phyloP scores from a whole-genome alignment of 345 rosid genomes.

The Odontarrhena argentea region DNA sequence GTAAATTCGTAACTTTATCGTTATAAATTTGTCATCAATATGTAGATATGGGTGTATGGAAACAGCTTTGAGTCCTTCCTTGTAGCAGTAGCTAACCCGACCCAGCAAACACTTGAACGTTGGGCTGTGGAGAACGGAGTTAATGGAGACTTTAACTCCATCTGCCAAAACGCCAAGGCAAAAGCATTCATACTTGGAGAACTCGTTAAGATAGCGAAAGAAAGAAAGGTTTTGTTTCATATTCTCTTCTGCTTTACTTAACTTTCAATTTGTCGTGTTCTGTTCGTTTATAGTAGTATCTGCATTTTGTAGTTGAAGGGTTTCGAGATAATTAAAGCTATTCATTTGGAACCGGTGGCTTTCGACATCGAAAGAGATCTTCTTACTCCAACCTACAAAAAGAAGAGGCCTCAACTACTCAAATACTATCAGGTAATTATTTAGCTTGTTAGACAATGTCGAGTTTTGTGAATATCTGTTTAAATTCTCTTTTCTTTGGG shows the following conservation, averaged over 20 bases:
- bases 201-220: constrained; percentile 67
- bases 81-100: constrained; percentile 69
- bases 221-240: constrained; percentile 54
- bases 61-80: constrained; percentile 55
- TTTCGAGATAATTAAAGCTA: constrained; percentile 65
- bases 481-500: background rate
- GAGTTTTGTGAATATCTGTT: background rate
- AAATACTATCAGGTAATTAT: constrained; percentile 67
- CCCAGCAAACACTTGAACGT: constrained; percentile 56
- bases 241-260: background rate
- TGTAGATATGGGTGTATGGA: constrained; percentile 73
- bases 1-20: background rate
- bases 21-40: background rate
- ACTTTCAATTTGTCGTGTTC: background rate
- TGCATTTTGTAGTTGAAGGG: constrained; percentile 64
- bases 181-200: constrained; percentile 63
- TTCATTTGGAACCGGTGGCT: constrained; percentile 78
- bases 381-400: constrained; percentile 88
- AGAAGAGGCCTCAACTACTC: constrained; percentile 85
- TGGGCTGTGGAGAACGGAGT: constrained; percentile 74
- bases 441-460: background rate
- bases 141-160: constrained; percentile 58
- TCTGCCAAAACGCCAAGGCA: constrained; percentile 66
- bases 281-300: background rate
- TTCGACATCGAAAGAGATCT: constrained; percentile 76